Evolutionary conservation across 352 stramenopile species (phyloP).

Genomic region (Globisporangium canariense): DNA sequence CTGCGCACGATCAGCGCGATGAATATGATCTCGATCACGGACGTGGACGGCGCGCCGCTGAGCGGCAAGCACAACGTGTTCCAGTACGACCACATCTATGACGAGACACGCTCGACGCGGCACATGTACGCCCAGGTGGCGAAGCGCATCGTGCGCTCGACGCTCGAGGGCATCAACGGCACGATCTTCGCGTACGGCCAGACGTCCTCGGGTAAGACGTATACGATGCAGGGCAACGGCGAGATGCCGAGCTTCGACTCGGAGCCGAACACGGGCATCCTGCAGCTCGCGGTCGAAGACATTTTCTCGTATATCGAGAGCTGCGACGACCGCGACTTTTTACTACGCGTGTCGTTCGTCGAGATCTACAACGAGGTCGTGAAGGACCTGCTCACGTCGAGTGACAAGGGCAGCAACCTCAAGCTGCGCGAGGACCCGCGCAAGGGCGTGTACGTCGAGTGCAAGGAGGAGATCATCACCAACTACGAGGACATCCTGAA

Average conservation of each 20-base stretch:
- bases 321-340: constrained; percentile 88
- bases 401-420: constrained; percentile 45
- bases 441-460: constrained; percentile 97
- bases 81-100: constrained; percentile 81
- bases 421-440: constrained; percentile 93
- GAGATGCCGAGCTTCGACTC: constrained; percentile 20
- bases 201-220: constrained; percentile 95
- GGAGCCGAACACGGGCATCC: constrained; percentile 42
- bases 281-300: constrained; percentile 93
- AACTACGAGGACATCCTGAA: constrained; percentile 59
- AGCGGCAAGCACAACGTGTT: constrained; percentile 67
- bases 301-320: constrained; percentile 91
- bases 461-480: constrained; percentile 92
- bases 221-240: constrained; percentile 92
- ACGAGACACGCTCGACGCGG: constrained; percentile 39
- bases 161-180: constrained; percentile 74
- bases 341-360: constrained; percentile 96
- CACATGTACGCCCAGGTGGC: constrained; percentile 62
- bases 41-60: constrained; percentile 48
- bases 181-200: constrained; percentile 96
- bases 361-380: constrained; percentile 99
- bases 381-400: constrained; percentile 89
- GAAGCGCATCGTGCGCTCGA: constrained; percentile 70
- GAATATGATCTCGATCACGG: constrained; percentile 57
- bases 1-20: constrained; percentile 36